These are phyloP conservation scores for Cucumis hystrix DNA, from an alignment of 306 rosid species.

Conservation along the genomic window DNA sequence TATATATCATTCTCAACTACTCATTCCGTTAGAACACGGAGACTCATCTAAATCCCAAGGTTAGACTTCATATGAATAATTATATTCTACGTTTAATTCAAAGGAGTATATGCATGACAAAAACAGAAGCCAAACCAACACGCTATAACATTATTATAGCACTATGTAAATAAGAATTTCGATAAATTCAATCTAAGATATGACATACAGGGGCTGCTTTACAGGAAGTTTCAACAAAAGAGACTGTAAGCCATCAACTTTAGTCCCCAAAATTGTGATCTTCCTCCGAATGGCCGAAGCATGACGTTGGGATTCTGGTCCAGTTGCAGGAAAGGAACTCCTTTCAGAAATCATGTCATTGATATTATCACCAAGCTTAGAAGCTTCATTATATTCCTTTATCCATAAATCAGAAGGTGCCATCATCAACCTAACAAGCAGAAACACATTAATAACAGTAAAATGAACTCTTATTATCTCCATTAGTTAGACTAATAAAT, in stretches of 20 bases:
- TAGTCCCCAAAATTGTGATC: slow-evolving; percentile 29
- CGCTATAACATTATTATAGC: neutral
- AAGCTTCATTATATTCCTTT: slow-evolving; percentile 28
- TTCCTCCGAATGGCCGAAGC: slow-evolving; percentile 28
- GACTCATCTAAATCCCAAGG: neutral
- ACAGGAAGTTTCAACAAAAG: slow-evolving; percentile 20
- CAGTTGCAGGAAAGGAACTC: slow-evolving; percentile 25
- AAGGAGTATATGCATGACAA: neutral
- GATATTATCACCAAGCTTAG: slow-evolving; percentile 27
- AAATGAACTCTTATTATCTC: neutral
- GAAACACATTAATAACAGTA: neutral
- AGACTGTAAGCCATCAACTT: slow-evolving; percentile 27
- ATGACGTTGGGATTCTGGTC: slow-evolving; percentile 30
- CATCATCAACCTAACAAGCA: slow-evolving; percentile 6
- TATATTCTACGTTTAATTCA: neutral
- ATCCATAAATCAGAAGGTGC: slow-evolving; percentile 26
- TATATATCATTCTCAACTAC: neutral
- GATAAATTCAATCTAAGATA: neutral
- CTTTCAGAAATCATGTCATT: slow-evolving; percentile 22
- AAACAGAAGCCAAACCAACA: neutral
- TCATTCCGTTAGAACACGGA: neutral
- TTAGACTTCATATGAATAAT: neutral
- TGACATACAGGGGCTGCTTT: slow-evolving; percentile 22
- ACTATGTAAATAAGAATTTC: neutral
- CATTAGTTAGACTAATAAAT: neutral